Evolutionary conservation across 2,329 filamentous ascomycete genomes (phyloP).

Genomic region (Pseudocercospora musae): DNA sequence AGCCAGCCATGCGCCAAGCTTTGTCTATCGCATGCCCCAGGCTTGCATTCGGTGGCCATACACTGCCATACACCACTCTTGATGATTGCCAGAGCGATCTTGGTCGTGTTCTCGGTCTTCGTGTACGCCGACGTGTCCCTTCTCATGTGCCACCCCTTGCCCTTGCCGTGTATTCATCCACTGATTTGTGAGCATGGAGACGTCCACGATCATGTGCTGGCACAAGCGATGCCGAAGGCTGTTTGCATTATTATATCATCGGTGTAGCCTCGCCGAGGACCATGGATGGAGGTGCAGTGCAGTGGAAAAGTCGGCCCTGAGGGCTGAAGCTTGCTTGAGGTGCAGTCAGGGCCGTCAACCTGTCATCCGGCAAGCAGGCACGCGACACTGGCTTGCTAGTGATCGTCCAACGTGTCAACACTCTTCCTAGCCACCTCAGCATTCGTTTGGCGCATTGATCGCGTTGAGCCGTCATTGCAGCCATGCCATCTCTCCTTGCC

Average conservation of each 20-base stretch:
- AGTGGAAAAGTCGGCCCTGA: neutral
- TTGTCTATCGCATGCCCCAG: no score
- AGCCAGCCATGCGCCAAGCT: neutral
- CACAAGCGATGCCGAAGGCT: neutral
- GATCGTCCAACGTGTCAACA: neutral
- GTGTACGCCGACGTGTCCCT: no score
- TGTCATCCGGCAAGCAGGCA: neutral
- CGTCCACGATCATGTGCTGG: neutral
- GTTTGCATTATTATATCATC: neutral
- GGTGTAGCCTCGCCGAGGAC: no score
- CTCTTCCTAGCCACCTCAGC: neutral
- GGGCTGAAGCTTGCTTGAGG: neutral
- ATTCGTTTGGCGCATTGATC: neutral
- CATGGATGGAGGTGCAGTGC: neutral
- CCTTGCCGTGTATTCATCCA: neutral
- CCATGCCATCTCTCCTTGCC: conserved; percentile 6
- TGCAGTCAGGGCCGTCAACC: no score
- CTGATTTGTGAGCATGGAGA: neutral
- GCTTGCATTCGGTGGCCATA: no score
- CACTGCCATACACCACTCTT: no score
- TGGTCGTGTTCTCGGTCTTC: no score
- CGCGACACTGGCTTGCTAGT: neutral
- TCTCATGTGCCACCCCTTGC: neutral
- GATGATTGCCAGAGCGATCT: no score
- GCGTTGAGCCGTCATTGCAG: neutral